phyloP scores from a whole-genome alignment of 805 yeast genomes.

The Torulaspora microellipsoides region DNA sequence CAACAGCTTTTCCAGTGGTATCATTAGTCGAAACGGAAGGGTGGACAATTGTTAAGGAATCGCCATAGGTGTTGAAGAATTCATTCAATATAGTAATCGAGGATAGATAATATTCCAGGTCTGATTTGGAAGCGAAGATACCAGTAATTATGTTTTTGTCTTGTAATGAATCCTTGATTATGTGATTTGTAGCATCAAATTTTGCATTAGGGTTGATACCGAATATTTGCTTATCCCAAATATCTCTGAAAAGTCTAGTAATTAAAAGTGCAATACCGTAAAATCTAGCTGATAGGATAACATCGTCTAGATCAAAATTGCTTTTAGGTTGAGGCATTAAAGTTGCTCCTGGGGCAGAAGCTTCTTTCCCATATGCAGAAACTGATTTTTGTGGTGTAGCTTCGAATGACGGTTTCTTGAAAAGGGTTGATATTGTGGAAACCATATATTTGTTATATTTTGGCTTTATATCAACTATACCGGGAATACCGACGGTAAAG shows the following conservation, averaged over 20 bases:
- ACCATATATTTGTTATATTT: slow-evolving; percentile 33
- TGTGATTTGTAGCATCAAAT: slow-evolving; percentile 9
- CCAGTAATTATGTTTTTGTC: slow-evolving; percentile 22
- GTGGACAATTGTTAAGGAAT: slow-evolving; percentile 31
- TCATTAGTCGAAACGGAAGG: slow-evolving; percentile 46
- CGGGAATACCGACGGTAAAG: slow-evolving; percentile 41
- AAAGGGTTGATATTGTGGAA: slow-evolving; percentile 28
- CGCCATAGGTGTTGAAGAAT: slow-evolving; percentile 63
- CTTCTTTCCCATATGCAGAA: slow-evolving; percentile 5
- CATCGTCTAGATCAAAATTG: slow-evolving; percentile 53
- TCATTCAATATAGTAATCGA: slow-evolving; percentile 65
- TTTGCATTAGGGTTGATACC: slow-evolving; percentile 27
- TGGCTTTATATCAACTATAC: slow-evolving; percentile 41
- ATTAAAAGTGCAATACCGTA: slow-evolving; percentile 80
- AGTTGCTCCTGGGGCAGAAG: slow-evolving; percentile 11
- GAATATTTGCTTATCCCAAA: slow-evolving; percentile 76
- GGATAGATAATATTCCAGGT: slow-evolving; percentile 65
- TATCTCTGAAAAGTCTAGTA: slow-evolving; percentile 69
- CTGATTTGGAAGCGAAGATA: slow-evolving; percentile 33
- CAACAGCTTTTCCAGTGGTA: slow-evolving; percentile 19
- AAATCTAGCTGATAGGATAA: slow-evolving; percentile 85
- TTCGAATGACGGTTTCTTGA: slow-evolving; percentile 22
- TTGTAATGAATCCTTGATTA: slow-evolving; percentile 24
- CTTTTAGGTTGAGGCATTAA: slow-evolving; percentile 20
- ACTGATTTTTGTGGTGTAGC: slow-evolving; percentile 20